Evolutionary conservation across 2,329 filamentous ascomycete species (phyloP), one percentile per base, ranked within the genome.

Genomic region (Botrytis cinerea): DNA sequence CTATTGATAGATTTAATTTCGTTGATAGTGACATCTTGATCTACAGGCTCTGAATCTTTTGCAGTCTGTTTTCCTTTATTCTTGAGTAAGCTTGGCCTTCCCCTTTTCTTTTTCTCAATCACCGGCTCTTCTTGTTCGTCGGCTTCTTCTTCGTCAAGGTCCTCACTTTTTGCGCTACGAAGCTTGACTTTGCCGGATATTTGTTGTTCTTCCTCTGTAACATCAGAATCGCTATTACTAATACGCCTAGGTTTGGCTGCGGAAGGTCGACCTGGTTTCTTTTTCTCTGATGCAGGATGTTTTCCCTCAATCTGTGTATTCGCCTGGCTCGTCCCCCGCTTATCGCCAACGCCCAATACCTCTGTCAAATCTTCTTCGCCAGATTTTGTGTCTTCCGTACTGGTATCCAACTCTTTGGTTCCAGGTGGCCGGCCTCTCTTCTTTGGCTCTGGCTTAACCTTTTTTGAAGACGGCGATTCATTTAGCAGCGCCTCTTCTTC

Each of bases 41-140:
- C 28, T 20, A 10, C 5, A 48, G 12, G 20, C 4, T 60, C 59
- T 6, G 25, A 14, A 25, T 6, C 18, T 28, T 68, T 68, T 32
- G 35, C 43, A 5, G 7, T 28, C 35, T 60, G 38, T 14, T 43
- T 61, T 32, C 54, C 51, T 25, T 73, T 69, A 8, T 20, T 69
- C 32, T 70, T 71, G n/a, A 48, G 51, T 16, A 45, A n/a, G 18
- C 40, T 20, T 48, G 71, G 71, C 3, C 71, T 69, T 40, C 71
- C 71, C 60, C 71, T 70, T 40, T 61, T 70, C 63, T 69, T 73
- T 14, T 48, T 60, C 22, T 73, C 63, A 7, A 48, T n/a, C 25
- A 43, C 3, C 2, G 28, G 28, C 48, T 48, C 63, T 38, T 70
- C 16, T 59, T 60, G 35, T 25, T 48, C 71, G 8, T 69, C 38